Percentiles rank a stretch among this genome's conserved stretches.
These are phyloP conservation scores for Glycyrrhiza uralensis DNA, from an alignment of 306 rosid species.

Conservation along the genomic window DNA sequence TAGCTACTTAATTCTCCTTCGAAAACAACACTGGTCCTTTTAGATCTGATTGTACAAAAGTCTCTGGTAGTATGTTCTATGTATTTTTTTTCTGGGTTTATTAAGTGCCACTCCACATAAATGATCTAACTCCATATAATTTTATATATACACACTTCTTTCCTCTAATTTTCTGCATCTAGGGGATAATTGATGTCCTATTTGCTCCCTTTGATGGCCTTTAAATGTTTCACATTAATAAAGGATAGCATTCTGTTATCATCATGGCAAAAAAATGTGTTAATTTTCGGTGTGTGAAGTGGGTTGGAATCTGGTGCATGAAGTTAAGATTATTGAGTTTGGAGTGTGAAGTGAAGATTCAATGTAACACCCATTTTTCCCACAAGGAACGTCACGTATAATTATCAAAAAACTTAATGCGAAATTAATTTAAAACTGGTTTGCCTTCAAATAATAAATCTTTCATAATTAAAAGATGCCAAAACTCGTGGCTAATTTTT, in stretches of 20 bases:
- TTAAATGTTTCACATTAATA: not conserved
- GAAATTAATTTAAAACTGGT: no score
- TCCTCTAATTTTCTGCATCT: not conserved
- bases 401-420: no score
- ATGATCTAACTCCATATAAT: not conserved
- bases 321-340: no score
- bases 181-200: not conserved
- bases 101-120: not conserved
- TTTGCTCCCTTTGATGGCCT: not conserved
- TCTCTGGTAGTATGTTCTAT: no score
- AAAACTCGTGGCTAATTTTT: no score
- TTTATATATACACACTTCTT: not conserved
- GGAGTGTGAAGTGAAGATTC: no score
- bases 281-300: no score
- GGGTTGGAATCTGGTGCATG: no score
- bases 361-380: no score
- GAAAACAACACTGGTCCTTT: not conserved
- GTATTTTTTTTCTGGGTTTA: conserved; percentile 13
- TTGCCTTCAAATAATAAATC: no score
- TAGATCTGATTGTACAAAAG: conserved; percentile 33
- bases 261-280: not conserved
- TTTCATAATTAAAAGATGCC: no score
- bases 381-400: no score
- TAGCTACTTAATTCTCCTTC: not conserved
- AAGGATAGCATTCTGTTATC: not conserved